phyloP scores from a whole-genome alignment of 2,329 filamentous ascomycete genomes.

The Ophiognomonia clavigignenti-juglandacearum region DNA sequence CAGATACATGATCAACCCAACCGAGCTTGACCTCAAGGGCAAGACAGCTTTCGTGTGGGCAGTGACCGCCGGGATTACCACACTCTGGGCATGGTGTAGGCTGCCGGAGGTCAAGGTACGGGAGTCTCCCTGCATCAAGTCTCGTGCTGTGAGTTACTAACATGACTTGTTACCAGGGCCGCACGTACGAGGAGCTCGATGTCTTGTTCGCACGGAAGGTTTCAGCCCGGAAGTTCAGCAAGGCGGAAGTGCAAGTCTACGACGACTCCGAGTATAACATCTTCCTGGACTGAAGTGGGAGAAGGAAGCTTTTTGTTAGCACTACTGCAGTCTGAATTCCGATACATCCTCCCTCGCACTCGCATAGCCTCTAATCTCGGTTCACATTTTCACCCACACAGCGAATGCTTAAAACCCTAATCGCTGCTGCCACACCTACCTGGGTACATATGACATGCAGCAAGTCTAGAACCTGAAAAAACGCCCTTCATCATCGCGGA shows the following conservation, averaged over 20 bases:
- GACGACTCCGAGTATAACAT: slow-evolving; percentile 9
- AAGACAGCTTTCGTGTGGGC: slow-evolving; percentile 40
- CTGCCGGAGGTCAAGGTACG: slow-evolving; percentile 42
- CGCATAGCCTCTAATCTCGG: too few species aligned
- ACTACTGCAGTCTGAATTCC: too few species aligned
- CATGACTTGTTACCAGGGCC: too few species aligned
- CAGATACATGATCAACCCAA: slow-evolving; percentile 31
- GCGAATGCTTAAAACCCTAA: too few species aligned
- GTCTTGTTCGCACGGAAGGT: slow-evolving; percentile 30
- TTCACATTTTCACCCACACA: too few species aligned
- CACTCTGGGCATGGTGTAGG: slow-evolving; percentile 45
- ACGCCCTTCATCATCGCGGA: too few species aligned
- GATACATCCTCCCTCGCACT: too few species aligned
- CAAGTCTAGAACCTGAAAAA: too few species aligned
- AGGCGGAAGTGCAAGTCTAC: slow-evolving; percentile 9
- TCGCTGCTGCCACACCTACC: too few species aligned
- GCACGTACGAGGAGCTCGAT: slow-evolving; percentile 41
- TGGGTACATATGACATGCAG: too few species aligned
- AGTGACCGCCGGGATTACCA: slow-evolving; percentile 36
- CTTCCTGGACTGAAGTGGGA: neutral
- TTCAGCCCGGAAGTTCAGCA: slow-evolving; percentile 30
- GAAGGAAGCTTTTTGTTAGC: too few species aligned
- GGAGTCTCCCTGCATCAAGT: slow-evolving; percentile 39
- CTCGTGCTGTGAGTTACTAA: too few species aligned
- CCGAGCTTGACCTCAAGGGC: slow-evolving; percentile 32